Conservation (phyloP, 306 rosid species). For the Malus fusca region DNA sequence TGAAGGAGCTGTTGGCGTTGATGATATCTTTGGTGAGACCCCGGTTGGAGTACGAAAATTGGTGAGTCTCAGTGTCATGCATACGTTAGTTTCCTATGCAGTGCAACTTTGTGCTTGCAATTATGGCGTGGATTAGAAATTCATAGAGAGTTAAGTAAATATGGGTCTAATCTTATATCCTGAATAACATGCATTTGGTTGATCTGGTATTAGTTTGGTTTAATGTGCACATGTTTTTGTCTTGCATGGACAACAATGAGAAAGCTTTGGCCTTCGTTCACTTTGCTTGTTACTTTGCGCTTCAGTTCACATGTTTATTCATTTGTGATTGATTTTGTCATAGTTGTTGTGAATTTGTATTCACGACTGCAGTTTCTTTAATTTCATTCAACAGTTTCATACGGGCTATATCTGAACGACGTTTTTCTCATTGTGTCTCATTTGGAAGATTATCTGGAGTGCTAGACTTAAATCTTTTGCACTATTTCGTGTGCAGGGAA, state of each 20-base stretch:
- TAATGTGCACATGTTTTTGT: neutral
- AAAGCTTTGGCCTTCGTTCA: neutral
- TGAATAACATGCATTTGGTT: neutral
- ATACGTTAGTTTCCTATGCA: neutral
- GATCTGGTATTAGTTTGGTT: neutral
- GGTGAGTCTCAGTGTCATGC: slow-evolving; percentile 35
- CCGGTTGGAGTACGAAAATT: slow-evolving; percentile 79
- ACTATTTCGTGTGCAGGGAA: slow-evolving; percentile 43
- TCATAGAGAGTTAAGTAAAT: neutral
- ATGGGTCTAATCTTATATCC: neutral
- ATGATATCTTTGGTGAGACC: slow-evolving; percentile 99
- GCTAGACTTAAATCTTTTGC: neutral
- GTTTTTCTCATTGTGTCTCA: neutral
- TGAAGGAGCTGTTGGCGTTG: slow-evolving; percentile 71
- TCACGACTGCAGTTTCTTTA: neutral
- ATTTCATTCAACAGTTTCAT: neutral
- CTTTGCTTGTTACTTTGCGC: neutral
- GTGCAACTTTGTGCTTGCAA: neutral
- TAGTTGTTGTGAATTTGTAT: neutral
- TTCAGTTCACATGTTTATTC: neutral
- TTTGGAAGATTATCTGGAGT: neutral
- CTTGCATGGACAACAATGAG: neutral
- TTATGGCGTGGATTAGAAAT: neutral
- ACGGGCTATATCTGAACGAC: neutral
- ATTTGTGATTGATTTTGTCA: neutral